Conservation (phyloP, 2,329 filamentous ascomycete species). For the Fusarium sp. region DNA sequence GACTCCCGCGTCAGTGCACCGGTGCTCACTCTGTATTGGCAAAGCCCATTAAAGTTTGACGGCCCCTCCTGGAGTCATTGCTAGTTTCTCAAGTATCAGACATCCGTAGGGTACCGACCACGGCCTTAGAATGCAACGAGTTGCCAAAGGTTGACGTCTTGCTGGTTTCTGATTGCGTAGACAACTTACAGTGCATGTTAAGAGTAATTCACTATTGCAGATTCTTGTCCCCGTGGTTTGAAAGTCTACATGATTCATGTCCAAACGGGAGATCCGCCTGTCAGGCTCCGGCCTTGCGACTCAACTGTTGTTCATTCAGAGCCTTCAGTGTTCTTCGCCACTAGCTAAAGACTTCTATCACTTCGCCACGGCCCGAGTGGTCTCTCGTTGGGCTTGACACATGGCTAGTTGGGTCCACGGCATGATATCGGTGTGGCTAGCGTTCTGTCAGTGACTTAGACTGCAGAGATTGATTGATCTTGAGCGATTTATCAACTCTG, state of each 20-base stretch:
- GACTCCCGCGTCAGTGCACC: not conserved
- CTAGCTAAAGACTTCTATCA: not conserved
- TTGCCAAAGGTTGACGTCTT: not conserved
- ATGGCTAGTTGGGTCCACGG: not conserved
- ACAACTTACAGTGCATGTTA: not conserved
- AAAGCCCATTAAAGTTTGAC: not conserved
- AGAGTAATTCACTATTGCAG: not conserved
- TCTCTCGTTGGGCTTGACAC: not conserved
- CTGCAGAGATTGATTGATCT: not conserved
- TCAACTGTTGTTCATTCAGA: not conserved
- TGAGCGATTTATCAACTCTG: slow-evolving; percentile 18
- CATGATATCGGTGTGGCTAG: slow-evolving; percentile 4
- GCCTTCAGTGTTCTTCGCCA: not conserved
- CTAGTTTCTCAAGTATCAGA: not conserved
- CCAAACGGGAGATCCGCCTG: not conserved
- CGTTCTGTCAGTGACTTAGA: not conserved
- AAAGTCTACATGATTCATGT: slow-evolving; percentile 8
- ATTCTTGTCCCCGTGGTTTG: not conserved
- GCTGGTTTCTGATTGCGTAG: not conserved
- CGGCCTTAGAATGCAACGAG: not conserved
- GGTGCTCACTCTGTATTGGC: not conserved
- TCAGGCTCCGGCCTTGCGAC: not conserved
- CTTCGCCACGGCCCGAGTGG: slow-evolving; percentile 8
- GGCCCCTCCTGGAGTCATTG: not conserved
- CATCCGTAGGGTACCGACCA: not conserved